These are phyloP conservation scores for Lasiodiplodia gonubiensis DNA, from an alignment of 2,329 filamentous ascomycete genomes.

Conservation along the genomic window DNA sequence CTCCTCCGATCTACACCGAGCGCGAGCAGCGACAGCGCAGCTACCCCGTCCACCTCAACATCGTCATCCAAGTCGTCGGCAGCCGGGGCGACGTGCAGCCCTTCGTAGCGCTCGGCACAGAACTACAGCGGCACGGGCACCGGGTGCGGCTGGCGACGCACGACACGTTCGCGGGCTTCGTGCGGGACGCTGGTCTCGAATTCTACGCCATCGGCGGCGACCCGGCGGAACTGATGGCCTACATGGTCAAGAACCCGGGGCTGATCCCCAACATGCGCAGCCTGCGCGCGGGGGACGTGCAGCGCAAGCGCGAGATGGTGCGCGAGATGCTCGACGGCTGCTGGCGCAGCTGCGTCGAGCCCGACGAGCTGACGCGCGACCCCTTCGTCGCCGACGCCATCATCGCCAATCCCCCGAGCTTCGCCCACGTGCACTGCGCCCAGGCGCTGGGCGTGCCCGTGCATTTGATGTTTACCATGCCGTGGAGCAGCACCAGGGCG, in stretches of 20 bases:
- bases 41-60: constrained; percentile 47
- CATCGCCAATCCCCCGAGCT: constrained; percentile 34
- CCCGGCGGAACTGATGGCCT: constrained; percentile 59
- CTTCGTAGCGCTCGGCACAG: constrained; percentile 62
- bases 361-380: background rate
- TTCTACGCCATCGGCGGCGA: constrained; percentile 65
- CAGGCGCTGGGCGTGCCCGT: constrained; percentile 32
- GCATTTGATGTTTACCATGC: constrained; percentile 50
- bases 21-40: background rate
- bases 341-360: constrained; percentile 37
- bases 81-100: constrained; percentile 63
- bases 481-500: constrained; percentile 52
- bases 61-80: constrained; percentile 63
- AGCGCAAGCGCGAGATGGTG: constrained; percentile 35
- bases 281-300: constrained; percentile 40
- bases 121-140: constrained; percentile 59
- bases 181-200: constrained; percentile 59
- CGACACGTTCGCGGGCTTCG: constrained; percentile 59
- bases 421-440: constrained; percentile 33
- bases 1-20: background rate
- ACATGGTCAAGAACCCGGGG: constrained; percentile 83
- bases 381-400: constrained; percentile 33
- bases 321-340: constrained; percentile 41
- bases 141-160: constrained; percentile 65
- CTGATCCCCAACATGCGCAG: constrained; percentile 49